Evolutionary conservation across 805 yeast genomes (phyloP), one percentile per base, ranked within the genome.

Genomic region (Saturnispora kantuleensis): DNA sequence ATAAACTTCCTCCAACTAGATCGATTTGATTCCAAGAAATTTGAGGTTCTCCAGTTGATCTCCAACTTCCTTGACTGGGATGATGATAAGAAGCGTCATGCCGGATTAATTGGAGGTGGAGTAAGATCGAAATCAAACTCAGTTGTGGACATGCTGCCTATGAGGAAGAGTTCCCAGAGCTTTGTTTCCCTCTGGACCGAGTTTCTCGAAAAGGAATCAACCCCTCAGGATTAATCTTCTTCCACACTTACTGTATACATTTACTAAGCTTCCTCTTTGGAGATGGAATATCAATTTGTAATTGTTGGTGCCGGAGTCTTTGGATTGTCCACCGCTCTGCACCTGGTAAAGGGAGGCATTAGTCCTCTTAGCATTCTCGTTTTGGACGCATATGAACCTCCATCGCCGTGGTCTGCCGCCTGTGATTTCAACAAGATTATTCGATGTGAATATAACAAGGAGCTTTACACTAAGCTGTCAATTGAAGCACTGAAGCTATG

Each of bases 1-100:
- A 73, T 93, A 13, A 85, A 93, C 45, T 93, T 89, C 63, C 73
- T 93, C 13, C 81, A 82, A 31, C 69, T 90, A 29, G 96, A 96
- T 5, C 70, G 98, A 49, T 96, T 93, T 1, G 99, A 93, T 60
- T 75, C 95, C 8, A 90, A 89, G 64, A 88, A 93, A 63, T 93
- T 84, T 59, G 97, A 93, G 69, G 95, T 93, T 4, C 70, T 93
- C 40, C 84, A 78, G 58, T 72, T 93, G 48, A 82, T 93, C 35
- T 75, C 95, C 10, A 84, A 85, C 48, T 80, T 82, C 52, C 68
- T 93, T 47, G 82, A 76, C 47, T 93, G 98, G 98, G 90, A 84
- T 61, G 93, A 86, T 41, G 79, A 74, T 37, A 79, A 84, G 59
- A 79, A 74, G 55, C 67, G 77, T 18, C 84, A 80, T 49, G 94